These are phyloP conservation scores for Narthecium ossifragum DNA, from an alignment of 106 monocot genomes.

Conservation along the genomic window DNA sequence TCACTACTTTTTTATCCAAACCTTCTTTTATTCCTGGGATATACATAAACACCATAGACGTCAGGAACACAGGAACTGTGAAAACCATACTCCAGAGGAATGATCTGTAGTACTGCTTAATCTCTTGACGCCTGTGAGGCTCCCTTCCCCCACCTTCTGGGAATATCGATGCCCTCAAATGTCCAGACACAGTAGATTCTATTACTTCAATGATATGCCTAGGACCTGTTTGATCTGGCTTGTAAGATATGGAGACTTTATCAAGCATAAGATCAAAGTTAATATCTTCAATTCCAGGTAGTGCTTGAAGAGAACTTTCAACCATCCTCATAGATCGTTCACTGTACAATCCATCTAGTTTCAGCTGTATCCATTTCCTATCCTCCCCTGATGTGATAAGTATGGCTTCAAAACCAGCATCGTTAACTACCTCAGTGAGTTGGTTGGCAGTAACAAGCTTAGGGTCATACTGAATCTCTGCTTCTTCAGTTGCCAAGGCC, in stretches of 20 bases:
- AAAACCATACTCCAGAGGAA: slow-evolving; percentile 83
- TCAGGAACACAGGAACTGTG: slow-evolving; percentile 79
- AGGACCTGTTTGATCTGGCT: slow-evolving; percentile 73
- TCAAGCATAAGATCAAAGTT: slow-evolving; percentile 33
- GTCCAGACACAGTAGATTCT: slow-evolving; percentile 40
- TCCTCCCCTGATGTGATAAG: slow-evolving; percentile 69
- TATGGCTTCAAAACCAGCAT: slow-evolving; percentile 73
- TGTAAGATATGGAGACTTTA: slow-evolving; percentile 70
- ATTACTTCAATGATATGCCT: slow-evolving; percentile 74
- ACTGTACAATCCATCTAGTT: slow-evolving; percentile 42
- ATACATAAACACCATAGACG: slow-evolving; percentile 90
- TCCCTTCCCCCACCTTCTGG: slow-evolving; percentile 47
- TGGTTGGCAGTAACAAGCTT: slow-evolving; percentile 27
- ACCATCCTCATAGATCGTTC: slow-evolving; percentile 38
- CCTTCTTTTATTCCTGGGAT: slow-evolving; percentile 49
- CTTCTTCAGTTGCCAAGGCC: slow-evolving; percentile 87
- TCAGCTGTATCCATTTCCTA: slow-evolving; percentile 53
- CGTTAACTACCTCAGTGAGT: slow-evolving; percentile 51
- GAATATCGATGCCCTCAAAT: slow-evolving; percentile 58
- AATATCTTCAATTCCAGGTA: slow-evolving; percentile 59
- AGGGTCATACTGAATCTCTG: slow-evolving; percentile 67
- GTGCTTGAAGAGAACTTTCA: slow-evolving; percentile 67
- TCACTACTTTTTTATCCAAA: slow-evolving; percentile 61
- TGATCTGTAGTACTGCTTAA: slow-evolving; percentile 50
- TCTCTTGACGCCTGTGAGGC: slow-evolving; percentile 42